Base-by-base conservation (phyloP, 192 early-diverging fungal species). In the Rhizophlyctis rosea region DNA sequence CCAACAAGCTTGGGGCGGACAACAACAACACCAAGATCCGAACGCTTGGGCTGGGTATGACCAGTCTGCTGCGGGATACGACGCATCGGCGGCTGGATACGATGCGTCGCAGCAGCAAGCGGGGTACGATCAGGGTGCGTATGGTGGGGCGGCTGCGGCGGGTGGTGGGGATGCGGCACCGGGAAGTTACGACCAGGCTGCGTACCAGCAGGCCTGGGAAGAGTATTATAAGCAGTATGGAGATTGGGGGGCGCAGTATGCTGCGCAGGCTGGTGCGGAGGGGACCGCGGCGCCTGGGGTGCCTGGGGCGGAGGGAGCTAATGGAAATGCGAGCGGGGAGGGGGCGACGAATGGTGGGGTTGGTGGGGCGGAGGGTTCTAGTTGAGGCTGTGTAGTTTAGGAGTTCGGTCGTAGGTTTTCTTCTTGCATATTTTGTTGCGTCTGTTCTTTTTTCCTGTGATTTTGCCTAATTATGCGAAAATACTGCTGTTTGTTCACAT, bases 151-250 rank as follows among this genome's bases (percentile, higher is more conserved):
- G 56, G 11, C 27, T 9, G 14, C n/a, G 28, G 21, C n/a, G 52
- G n/a, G 52, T 14, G 2, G n/a, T 25, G 52, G 14, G 28, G 52
- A 36, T 35, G 44, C 14, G 3, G 57, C 34, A 4, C 16, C 33
- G 23, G 57, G 35, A 27, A 9, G 16, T 16, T 30, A 60, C 21
- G 58, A 60, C 47, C 59, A 24, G n/a, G 57, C 55, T 11, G n/a
- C 24, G 34, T 65, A 71, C 59, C 57, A 59, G 50, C 39, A 36
- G 27, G 69, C 69, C 4, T 59, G 48, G 50, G 57, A 34, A 2
- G 62, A 30, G 18, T 68, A 74, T 61, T 74, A 74, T 33, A 47
- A 50, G 39, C 67, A 74, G 32, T 68, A 62, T 25, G 48, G 68
- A 59, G 29, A 54, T 3, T 9, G 44, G n/a, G 44, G 44, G 44